These are phyloP conservation scores for Psidium guajava DNA, from an alignment of 345 rosid species.

Conservation along the genomic window DNA sequence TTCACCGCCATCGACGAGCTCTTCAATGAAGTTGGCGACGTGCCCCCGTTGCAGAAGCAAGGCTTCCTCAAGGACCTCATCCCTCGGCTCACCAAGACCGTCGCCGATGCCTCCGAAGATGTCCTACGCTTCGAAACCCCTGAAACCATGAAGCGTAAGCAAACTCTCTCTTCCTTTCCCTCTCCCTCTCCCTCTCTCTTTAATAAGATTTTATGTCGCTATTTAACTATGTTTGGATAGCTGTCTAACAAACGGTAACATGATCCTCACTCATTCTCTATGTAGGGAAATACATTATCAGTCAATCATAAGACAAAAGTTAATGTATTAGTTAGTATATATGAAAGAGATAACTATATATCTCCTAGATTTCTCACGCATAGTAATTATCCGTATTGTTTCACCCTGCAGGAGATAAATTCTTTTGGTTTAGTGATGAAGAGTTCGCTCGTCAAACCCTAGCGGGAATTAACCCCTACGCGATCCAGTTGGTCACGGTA, in stretches of 20 bases:
- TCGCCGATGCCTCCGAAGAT: constrained; percentile 19
- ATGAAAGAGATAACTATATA: background rate
- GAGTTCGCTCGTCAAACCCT: constrained; percentile 69
- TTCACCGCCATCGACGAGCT: constrained; percentile 54
- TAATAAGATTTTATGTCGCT: background rate
- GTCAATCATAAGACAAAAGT: background rate
- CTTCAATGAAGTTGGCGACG: constrained; percentile 39
- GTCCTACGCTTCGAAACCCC: constrained; percentile 52
- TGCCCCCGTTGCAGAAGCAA: constrained; percentile 15
- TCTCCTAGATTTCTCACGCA: background rate
- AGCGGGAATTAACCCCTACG: constrained; percentile 62
- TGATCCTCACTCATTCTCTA: background rate
- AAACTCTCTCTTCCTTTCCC: background rate
- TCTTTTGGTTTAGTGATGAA: constrained; percentile 69
- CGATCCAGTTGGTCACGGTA: constrained; percentile 44
- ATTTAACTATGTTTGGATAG: background rate
- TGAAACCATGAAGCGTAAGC: constrained; percentile 29
- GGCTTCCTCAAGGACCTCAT: constrained; percentile 29
- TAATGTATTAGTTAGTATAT: background rate
- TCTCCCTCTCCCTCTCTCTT: background rate
- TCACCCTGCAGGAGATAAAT: constrained; percentile 39
- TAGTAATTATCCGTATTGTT: background rate
- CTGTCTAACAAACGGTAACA: background rate
- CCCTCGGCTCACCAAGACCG: constrained; percentile 41
- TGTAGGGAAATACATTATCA: background rate